Conservation (phyloP, 805 yeast species). For the Schwanniomyces vanrijiae region DNA sequence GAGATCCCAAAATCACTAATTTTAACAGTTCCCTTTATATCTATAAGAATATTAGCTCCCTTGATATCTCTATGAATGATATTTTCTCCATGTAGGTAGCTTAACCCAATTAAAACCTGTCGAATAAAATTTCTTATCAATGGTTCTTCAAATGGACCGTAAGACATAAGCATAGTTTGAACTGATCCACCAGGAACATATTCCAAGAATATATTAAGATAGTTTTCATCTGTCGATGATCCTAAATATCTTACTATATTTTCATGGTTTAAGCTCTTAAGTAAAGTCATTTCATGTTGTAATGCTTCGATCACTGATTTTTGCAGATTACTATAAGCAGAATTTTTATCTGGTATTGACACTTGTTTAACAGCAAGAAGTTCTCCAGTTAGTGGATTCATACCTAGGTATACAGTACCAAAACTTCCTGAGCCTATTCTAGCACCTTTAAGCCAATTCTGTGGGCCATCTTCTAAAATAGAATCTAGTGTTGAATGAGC, state of each 20-base stretch:
- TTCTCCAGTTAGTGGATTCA: conserved; percentile 91
- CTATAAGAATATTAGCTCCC: conserved; percentile 84
- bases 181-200: conserved; percentile 62
- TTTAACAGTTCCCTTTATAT: conserved; percentile 76
- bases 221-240: conserved; percentile 70
- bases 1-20: conserved; percentile 88
- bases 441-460: conserved; percentile 90
- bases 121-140: conserved; percentile 68
- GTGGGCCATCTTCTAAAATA: conserved; percentile 41
- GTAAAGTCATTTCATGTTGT: conserved; percentile 75
- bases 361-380: conserved; percentile 97
- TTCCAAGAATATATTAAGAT: conserved; percentile 70
- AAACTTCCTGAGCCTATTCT: conserved; percentile 93
- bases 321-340: conserved; percentile 26
- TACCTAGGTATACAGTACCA: conserved; percentile 90
- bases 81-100: conserved; percentile 69
- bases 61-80: conserved; percentile 86
- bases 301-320: conserved; percentile 71
- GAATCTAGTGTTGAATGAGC: conserved; percentile 1
- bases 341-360: conserved; percentile 52
- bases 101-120: conserved; percentile 74
- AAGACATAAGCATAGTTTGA: conserved; percentile 65
- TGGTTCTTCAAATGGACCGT: conserved; percentile 81
- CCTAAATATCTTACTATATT: conserved; percentile 93
- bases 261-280: conserved; percentile 81